Percentiles rank a stretch among this genome's conserved stretches.
Evolutionary conservation across 106 monocot genomes (phyloP).

Genomic region (Triglochin maritima): DNA sequence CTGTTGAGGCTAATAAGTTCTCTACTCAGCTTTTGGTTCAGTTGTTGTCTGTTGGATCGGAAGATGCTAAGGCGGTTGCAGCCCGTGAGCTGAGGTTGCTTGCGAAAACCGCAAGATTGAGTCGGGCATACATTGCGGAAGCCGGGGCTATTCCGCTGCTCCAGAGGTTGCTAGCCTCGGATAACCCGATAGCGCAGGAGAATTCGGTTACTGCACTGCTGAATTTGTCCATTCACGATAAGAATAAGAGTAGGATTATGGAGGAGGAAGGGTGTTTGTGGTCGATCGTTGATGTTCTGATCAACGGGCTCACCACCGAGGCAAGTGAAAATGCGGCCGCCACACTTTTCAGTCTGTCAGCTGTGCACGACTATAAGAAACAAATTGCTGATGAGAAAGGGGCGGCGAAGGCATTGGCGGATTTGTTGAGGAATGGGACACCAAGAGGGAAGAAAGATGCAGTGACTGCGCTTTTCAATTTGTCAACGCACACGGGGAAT

Average conservation of each 20-base stretch:
- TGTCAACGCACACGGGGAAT: slow-evolving; percentile 42
- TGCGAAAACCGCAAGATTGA: slow-evolving; percentile 43
- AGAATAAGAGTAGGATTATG: slow-evolving; percentile 39
- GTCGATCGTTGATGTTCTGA: slow-evolving; percentile 42
- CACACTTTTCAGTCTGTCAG: slow-evolving; percentile 62
- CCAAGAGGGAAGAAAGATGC: slow-evolving; percentile 67
- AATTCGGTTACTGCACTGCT: slow-evolving; percentile 50
- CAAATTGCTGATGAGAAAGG: slow-evolving; percentile 40
- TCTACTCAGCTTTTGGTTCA: slow-evolving; percentile 26
- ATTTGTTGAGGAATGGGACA: slow-evolving; percentile 37
- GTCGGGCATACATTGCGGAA: slow-evolving; percentile 39
- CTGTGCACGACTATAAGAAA: slow-evolving; percentile 60
- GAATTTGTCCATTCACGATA: slow-evolving; percentile 44
- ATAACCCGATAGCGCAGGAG: slow-evolving; percentile 26
- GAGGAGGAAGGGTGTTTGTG: slow-evolving; percentile 48
- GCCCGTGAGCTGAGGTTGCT: slow-evolving; percentile 37
- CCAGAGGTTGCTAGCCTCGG: slow-evolving; percentile 18
- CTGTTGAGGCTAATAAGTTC: slow-evolving; percentile 28
- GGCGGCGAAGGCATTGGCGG: slow-evolving; percentile 34
- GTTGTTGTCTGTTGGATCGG: slow-evolving; percentile 20
- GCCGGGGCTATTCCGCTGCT: slow-evolving; percentile 46
- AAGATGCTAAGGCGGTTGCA: slow-evolving; percentile 17
- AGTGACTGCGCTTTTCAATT: slow-evolving; percentile 61
- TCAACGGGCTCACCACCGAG: slow-evolving; percentile 38
- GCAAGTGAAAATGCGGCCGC: slow-evolving; percentile 78